These are phyloP conservation scores for Aethionema arabicum DNA, from an alignment of 345 rosid genomes.

Conservation along the genomic window DNA sequence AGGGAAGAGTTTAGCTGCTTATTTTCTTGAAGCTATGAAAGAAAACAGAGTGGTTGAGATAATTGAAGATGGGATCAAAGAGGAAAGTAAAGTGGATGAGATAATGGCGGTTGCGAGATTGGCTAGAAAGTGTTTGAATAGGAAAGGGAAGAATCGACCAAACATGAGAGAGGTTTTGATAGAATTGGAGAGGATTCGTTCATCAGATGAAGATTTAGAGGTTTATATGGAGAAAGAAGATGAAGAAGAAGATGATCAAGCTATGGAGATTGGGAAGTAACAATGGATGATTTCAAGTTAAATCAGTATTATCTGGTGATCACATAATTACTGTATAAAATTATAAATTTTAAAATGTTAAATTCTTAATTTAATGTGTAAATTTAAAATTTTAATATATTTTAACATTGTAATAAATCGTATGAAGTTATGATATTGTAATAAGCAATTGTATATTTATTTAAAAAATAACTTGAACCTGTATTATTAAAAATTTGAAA, in stretches of 20 bases:
- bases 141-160: constrained; percentile 41
- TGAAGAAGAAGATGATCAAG: not conserved
- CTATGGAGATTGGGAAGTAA: not conserved
- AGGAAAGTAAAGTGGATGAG: not conserved
- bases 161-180: constrained; percentile 39
- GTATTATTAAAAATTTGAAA: too few species aligned
- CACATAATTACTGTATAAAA: too few species aligned
- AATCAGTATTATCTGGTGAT: not conserved
- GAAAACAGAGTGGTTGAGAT: constrained; percentile 27
- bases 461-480: too few species aligned
- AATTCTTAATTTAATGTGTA: too few species aligned
- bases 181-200: constrained; percentile 33
- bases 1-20: constrained; percentile 30
- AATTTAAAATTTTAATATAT: too few species aligned
- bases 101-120: constrained; percentile 33
- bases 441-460: too few species aligned
- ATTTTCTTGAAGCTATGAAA: constrained; percentile 32
- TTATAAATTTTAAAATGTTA: too few species aligned
- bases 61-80: constrained; percentile 23
- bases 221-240: not conserved
- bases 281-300: not conserved
- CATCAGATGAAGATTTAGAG: constrained; percentile 7
- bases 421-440: too few species aligned
- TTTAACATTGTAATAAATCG: too few species aligned
- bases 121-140: constrained; percentile 34